Evolutionary conservation across 73 alveolate species (phyloP), one percentile per base, ranked within the genome.

Genomic region (Paramecium caudatum): DNA sequence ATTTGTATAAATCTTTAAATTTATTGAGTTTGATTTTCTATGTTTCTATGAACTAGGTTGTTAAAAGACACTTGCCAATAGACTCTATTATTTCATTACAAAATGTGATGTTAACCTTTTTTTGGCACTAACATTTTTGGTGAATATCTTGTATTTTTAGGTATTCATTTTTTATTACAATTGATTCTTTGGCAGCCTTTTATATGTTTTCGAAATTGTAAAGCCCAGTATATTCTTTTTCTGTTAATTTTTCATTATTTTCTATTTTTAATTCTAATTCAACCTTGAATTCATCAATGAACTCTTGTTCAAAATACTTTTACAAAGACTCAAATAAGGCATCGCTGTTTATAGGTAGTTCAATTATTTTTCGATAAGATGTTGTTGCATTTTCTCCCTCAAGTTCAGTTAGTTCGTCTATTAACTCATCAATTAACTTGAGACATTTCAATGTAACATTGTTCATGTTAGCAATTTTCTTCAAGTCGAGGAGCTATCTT

Each of bases 281-380:
- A 3, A 41, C 69, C 21, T 23, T 45, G 39, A 74, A 37, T 23
- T 36, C 62, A 21, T 74, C 62, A 16, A 74, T 41, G 19, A 41
- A 74, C 15, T 41, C 69, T 37, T 74, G 16, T 8, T 43, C 65
- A 41, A 36, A 37, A 27, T 41, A 39, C 16, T 12, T 16, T 74
- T 74, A 19, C 21, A 74, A 45, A 4, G 17, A 15, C 9, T 39
- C 55, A 2, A 13, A 8, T 8, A 74, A 47, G 0, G 23, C 2
- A n/a, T 74, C 65, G 12, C 88, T 74, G n/a, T 37, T 74, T 1
- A 74, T 8, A 4, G 88, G 88, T 16, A 41, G 43, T 74, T 36
- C 88, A 39, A 74, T 45, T 2, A 74, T 74, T 5, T 41, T 21
- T 17, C 43, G n/a, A 74, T 8, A 74, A 3, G 62, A 19, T 21